These are phyloP conservation scores for Penicillium paneum DNA, from an alignment of 2,329 filamentous ascomycete species.

Conservation along the genomic window DNA sequence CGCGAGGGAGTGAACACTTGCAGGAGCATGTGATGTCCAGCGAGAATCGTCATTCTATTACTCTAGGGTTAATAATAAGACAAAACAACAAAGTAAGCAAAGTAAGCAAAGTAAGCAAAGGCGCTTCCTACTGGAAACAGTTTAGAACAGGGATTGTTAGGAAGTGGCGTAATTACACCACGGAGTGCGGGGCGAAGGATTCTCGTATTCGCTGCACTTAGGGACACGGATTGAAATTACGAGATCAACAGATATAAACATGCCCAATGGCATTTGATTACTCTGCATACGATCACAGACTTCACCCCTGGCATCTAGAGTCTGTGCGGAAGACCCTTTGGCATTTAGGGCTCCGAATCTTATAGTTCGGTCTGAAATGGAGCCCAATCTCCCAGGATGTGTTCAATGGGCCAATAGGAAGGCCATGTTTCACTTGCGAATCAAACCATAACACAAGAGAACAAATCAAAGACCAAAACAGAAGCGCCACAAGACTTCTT, in stretches of 20 bases:
- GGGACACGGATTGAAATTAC: background rate
- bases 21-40: slow-evolving; percentile 5
- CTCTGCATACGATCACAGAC: background rate
- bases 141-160: background rate
- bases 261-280: background rate
- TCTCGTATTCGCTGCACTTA: background rate
- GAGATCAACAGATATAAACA: background rate
- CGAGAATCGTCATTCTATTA: slow-evolving; percentile 11
- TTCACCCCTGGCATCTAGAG: slow-evolving; percentile 1
- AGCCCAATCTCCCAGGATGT: slow-evolving; percentile 18
- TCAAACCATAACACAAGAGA: slow-evolving; percentile 3
- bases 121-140: background rate
- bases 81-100: background rate
- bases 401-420: slow-evolving; percentile 13
- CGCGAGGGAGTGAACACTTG: slow-evolving; percentile 2
- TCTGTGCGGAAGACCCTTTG: slow-evolving; percentile 10
- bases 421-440: background rate
- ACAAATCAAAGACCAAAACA: background rate
- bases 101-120: background rate
- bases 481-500: slow-evolving; percentile 2
- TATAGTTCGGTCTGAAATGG: slow-evolving; percentile 20
- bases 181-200: background rate
- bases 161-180: background rate
- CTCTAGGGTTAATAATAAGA: slow-evolving; percentile 8
- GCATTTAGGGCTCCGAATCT: slow-evolving; percentile 8